Base-by-base conservation (phyloP, 495 filamentous ascomycete genomes). In the Monascus purpureus region DNA sequence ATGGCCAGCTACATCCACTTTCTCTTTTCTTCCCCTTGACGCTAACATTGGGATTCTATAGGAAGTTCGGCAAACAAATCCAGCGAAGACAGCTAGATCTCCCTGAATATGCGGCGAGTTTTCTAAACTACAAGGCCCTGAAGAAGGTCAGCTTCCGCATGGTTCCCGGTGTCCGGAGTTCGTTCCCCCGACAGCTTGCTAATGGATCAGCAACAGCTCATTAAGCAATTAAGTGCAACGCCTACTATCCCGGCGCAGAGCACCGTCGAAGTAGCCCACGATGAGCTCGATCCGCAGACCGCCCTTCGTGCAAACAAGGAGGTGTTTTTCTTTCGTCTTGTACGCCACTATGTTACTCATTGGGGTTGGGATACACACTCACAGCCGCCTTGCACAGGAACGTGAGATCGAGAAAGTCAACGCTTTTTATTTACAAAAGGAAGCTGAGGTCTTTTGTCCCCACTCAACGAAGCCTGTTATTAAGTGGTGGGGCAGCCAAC, bases 41-140 rank as follows among this genome's bases (percentile, higher is more conserved):
- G n/a, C n/a, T n/a, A n/a, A n/a, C n/a, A n/a, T n/a, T n/a, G n/a
- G n/a, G n/a, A n/a, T n/a, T n/a, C n/a, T n/a, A 43, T 37, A 97
- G 90, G 90, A 96, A 97, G 73, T 97, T 96, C 65, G 90, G 90
- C 54, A 97, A 97, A 69, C 80, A 94, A 46, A 90, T 96, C 41
- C 92, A 95, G 64, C 93, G 90, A 68, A 77, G 86, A 54, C 88
- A 96, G 66, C 83, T 97, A 45, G 90, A 97, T 57, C 82, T 97
- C 20, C 90, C 90, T 22, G 90, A 97, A 69, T 97, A 97, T 79
- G 90, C 88, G 29, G 84, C 88, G 31, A 93, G 84, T 59, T 96
- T 97, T 53, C 87, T 96, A 31, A 95, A 97, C 60, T 97, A 97
- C 64, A 97, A 97, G 63, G 88, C 83, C 34, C 67, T 97, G 40